Evolutionary conservation across 2,329 filamentous ascomycete species (phyloP).

Genomic region (Penicillium concentricum): DNA sequence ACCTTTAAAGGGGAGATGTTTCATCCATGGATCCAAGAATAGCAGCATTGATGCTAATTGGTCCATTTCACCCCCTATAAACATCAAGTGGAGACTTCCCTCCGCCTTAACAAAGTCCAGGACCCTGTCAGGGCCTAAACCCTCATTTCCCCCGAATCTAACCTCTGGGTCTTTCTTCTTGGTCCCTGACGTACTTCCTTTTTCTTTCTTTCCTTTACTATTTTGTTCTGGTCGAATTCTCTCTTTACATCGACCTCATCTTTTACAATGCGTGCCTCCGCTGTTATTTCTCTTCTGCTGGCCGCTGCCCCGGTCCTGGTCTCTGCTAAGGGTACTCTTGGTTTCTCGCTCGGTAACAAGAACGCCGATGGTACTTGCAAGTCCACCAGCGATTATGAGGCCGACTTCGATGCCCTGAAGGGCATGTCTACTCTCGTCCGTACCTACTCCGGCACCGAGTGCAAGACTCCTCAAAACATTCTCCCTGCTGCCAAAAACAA

Average conservation of each 20-base stretch:
- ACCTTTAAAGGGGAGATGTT: constrained; percentile 7
- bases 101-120: constrained; percentile 1
- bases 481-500: constrained; percentile 65
- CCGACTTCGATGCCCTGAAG: constrained; percentile 63
- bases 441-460: constrained; percentile 66
- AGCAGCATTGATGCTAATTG: not conserved
- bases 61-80: not conserved
- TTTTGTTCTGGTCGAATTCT: not conserved
- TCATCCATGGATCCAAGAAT: constrained; percentile 11
- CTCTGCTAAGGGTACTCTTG: constrained; percentile 56
- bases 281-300: constrained; percentile 42
- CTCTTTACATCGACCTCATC: not conserved
- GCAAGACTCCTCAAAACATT: constrained; percentile 62
- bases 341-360: constrained; percentile 67
- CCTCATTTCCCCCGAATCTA: constrained; percentile 6
- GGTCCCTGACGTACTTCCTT: constrained; percentile 10
- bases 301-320: constrained; percentile 50
- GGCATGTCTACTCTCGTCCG: constrained; percentile 58
- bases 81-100: not conserved
- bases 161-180: constrained; percentile 6
- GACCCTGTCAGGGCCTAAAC: constrained; percentile 14
- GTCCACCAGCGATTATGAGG: constrained; percentile 59
- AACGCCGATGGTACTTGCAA: constrained; percentile 63
- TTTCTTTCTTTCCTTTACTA: not conserved
- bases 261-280: constrained; percentile 47